Conservation (phyloP, 2,329 filamentous ascomycete genomes). For the Aureobasidium uvarum region DNA sequence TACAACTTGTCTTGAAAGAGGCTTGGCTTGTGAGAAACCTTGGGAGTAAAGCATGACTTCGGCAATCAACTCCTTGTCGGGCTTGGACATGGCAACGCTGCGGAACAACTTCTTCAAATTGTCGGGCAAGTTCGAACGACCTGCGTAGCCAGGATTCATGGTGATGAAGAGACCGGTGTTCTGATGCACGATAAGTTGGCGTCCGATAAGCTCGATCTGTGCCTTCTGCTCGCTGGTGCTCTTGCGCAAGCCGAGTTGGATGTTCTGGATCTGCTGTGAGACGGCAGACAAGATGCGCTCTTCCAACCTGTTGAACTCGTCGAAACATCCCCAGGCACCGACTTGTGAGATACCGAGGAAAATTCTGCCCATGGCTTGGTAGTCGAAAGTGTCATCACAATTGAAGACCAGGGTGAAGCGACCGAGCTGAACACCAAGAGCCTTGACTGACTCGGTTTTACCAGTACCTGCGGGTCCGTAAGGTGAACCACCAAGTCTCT, state of each 20-base stretch:
- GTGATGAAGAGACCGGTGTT: conserved; percentile 99
- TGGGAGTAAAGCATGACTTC: conserved; percentile 99
- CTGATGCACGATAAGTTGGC: conserved; percentile 81
- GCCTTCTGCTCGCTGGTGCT: conserved; percentile 75
- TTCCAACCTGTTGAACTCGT: conserved; percentile 99
- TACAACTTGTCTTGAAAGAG: conserved; percentile 90
- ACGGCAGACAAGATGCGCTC: conserved; percentile 97
- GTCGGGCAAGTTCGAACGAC: conserved; percentile 95
- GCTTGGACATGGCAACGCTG: conserved; percentile 99
- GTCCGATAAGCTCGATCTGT: conserved; percentile 91
- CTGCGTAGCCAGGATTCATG: conserved; percentile 99
- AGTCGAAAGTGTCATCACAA: conserved; percentile 99
- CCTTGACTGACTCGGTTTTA: conserved; percentile 99
- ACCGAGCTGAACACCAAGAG: conserved; percentile 90
- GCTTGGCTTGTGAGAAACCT: conserved; percentile 95
- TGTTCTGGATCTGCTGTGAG: conserved; percentile 99
- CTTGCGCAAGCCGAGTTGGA: conserved; percentile 90
- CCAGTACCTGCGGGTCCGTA: conserved; percentile 97
- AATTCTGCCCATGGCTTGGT: conserved; percentile 99
- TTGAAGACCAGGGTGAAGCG: conserved; percentile 99
- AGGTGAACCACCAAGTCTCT: conserved; percentile 91
- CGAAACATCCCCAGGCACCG: conserved; percentile 98
- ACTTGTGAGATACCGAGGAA: conserved; percentile 99
- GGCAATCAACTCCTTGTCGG: conserved; percentile 98
- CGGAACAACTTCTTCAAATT: conserved; percentile 99